These are phyloP conservation scores for Ormosia semicastrata DNA, from an alignment of 306 rosid genomes.

Conservation along the genomic window DNA sequence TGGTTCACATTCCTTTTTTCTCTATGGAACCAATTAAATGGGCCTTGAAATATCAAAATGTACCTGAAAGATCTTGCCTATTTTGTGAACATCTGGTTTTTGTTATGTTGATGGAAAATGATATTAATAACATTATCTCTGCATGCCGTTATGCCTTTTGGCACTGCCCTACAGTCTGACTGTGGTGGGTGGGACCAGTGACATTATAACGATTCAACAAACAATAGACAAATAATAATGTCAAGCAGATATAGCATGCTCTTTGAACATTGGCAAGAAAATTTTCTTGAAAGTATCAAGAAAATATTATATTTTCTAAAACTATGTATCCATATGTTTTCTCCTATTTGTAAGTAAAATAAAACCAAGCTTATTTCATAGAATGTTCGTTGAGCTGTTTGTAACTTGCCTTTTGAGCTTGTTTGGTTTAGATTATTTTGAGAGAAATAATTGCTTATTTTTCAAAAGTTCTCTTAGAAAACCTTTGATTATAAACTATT, in stretches of 20 bases:
- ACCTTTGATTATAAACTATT: no score
- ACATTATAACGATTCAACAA: neutral
- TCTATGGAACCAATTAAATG: neutral
- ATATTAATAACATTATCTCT: neutral
- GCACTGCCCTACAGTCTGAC: neutral
- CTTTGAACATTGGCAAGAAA: neutral
- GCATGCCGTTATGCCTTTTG: neutral
- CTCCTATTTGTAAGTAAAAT: neutral
- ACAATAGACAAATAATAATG: neutral
- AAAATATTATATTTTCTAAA: neutral
- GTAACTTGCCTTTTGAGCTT: no score
- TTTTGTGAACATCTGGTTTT: neutral
- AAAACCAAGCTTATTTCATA: neutral
- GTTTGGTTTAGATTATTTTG: no score
- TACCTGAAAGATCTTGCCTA: neutral
- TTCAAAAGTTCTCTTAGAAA: no score
- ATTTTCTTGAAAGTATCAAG: neutral
- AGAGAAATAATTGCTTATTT: no score
- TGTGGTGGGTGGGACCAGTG: neutral
- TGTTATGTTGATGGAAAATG: neutral
- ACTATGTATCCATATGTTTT: neutral
- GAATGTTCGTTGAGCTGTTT: neutral
- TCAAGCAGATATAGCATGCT: neutral
- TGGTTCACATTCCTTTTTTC: neutral
- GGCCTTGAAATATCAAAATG: conserved; percentile 1